phyloP scores from a whole-genome alignment of 2,329 filamentous ascomycete genomes.

The Pseudodiploospora longispora region DNA sequence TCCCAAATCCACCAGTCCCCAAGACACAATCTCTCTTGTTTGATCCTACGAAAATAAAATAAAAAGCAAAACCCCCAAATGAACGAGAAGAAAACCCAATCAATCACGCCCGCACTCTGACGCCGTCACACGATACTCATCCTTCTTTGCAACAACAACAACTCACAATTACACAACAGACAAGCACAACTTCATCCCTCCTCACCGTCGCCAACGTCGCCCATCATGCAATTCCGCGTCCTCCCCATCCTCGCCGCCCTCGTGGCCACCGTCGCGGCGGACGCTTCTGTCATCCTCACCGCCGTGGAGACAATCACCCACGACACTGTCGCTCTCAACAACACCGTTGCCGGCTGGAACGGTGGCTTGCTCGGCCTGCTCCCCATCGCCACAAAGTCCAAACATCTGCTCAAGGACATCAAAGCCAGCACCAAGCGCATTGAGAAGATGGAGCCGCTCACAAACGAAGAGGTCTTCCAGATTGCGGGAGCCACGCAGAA shows the following conservation, averaged over 20 bases:
- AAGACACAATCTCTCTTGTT: too few relatives aligned
- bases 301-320: slow-evolving; percentile 27
- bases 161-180: not conserved
- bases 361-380: slow-evolving; percentile 30
- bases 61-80: too few relatives aligned
- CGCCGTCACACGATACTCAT: not conserved
- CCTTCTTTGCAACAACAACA: slow-evolving; percentile 5
- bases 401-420: slow-evolving; percentile 30
- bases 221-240: slow-evolving; percentile 12
- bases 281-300: slow-evolving; percentile 20
- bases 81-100: too few relatives aligned
- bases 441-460: slow-evolving; percentile 27
- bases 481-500: slow-evolving; percentile 28
- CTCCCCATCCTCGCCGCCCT: slow-evolving; percentile 15
- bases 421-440: slow-evolving; percentile 30
- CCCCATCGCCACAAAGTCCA: slow-evolving; percentile 32
- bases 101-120: too few relatives aligned
- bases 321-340: slow-evolving; percentile 25
- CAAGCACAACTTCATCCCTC: not conserved
- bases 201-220: slow-evolving; percentile 3
- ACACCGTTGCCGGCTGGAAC: slow-evolving; percentile 27
- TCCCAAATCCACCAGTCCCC: too few relatives aligned
- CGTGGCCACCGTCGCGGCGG: slow-evolving; percentile 9
- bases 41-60: too few relatives aligned
- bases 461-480: slow-evolving; percentile 27